These are phyloP conservation scores for Wickerhamiella azyma DNA, from an alignment of 805 yeast genomes.

Conservation along the genomic window DNA sequence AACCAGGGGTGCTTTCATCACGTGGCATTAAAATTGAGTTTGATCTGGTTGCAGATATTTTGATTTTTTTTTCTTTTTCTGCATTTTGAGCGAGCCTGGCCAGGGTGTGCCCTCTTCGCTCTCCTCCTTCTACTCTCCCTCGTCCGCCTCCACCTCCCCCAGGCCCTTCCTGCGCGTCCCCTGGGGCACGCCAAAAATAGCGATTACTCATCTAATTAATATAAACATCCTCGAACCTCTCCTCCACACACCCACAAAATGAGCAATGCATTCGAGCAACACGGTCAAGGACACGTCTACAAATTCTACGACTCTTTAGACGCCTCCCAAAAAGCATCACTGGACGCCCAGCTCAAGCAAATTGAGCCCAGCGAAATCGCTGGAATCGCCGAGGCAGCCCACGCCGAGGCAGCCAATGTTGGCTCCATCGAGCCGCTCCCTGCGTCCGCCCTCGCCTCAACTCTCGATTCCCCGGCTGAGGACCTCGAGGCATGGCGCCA, in stretches of 20 bases:
- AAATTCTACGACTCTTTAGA: constrained; percentile 25
- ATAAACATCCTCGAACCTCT: neutral
- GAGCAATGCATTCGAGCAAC: neutral
- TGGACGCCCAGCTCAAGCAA: constrained; percentile 24
- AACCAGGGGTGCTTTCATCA: too few relatives aligned
- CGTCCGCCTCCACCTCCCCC: too few relatives aligned
- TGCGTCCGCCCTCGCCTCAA: constrained; percentile 21
- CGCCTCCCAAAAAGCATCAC: constrained; percentile 17
- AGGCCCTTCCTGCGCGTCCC: too few relatives aligned
- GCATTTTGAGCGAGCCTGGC: too few relatives aligned
- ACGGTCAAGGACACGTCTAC: constrained; percentile 31
- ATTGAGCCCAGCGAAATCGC: constrained; percentile 27
- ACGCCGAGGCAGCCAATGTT: constrained; percentile 7
- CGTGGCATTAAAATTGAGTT: too few relatives aligned
- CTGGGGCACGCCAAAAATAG: too few relatives aligned
- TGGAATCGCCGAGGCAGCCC: constrained; percentile 18
- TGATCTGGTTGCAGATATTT: too few relatives aligned
- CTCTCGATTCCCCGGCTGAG: constrained; percentile 20
- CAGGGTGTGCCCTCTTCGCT: too few relatives aligned
- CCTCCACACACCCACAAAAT: neutral
- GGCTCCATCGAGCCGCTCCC: constrained; percentile 23
- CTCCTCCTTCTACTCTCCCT: too few relatives aligned
- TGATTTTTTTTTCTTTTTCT: too few relatives aligned
- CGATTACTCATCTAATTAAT: too few relatives aligned
- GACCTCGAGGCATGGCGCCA: constrained; percentile 31